Evolutionary conservation across 306 rosid species (phyloP).

Genomic region (Biancaea sappan): DNA sequence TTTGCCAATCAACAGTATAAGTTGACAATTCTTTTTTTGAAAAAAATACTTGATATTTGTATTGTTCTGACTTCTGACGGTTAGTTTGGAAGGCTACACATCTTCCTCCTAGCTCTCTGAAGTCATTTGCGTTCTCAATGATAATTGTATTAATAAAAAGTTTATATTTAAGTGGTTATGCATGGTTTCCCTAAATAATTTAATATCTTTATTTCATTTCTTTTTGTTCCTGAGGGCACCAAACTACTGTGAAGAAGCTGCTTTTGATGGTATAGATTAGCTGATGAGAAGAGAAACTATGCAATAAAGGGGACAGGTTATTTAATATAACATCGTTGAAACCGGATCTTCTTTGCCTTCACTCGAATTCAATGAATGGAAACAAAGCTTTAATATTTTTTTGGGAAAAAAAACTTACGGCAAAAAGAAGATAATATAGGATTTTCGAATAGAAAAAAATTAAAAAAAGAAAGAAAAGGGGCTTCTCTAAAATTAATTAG

Average conservation of each 20-base stretch:
- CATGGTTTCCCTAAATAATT: background rate
- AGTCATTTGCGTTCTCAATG: conserved; percentile 2
- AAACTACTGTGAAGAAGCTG: background rate
- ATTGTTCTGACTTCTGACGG: no score
- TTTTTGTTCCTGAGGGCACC: background rate
- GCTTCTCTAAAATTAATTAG: no score
- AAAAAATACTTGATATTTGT: conserved; percentile 3
- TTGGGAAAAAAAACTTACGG: no score
- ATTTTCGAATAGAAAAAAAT: no score
- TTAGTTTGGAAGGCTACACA: conserved; percentile 27
- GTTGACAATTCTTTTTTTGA: background rate
- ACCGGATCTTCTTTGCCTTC: no score
- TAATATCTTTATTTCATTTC: no score
- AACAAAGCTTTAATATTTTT: no score
- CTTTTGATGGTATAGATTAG: background rate
- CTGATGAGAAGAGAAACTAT: no score
- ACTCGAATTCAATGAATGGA: no score
- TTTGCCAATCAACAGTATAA: conserved; percentile 9
- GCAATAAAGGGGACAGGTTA: background rate
- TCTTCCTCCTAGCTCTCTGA: conserved; percentile 20
- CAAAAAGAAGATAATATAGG: no score
- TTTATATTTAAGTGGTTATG: background rate
- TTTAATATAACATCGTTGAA: background rate
- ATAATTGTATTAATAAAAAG: conserved; percentile 14
- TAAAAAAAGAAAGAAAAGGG: no score